Conservation (phyloP, 495 filamentous ascomycete genomes). For the Tuber magnatum region DNA sequence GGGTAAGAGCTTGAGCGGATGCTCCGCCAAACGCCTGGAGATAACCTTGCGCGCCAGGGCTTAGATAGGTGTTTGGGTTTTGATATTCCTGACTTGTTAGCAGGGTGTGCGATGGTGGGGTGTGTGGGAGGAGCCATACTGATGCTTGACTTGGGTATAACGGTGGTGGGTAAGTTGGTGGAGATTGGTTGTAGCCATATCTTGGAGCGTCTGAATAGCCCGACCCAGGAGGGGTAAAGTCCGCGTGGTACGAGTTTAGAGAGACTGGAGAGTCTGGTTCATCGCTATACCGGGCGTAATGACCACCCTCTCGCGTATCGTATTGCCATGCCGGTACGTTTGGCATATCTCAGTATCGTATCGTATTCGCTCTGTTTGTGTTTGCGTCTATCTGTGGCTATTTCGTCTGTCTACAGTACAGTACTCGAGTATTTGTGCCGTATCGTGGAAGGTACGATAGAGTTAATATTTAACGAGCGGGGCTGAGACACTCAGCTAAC, state of each 20-base stretch:
- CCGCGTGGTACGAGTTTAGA: not conserved
- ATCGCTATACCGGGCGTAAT: not conserved
- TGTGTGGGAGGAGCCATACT: not conserved
- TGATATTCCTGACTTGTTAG: not conserved
- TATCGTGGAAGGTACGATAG: not conserved
- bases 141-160: not conserved
- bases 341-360: not conserved
- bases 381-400: not conserved
- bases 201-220: not conserved
- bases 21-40: slow-evolving; percentile 23
- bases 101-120: not conserved
- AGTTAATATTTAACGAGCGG: not conserved
- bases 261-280: not conserved
- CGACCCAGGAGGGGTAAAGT: not conserved
- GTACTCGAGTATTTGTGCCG: not conserved
- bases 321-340: not conserved
- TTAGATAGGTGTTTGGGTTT: slow-evolving; percentile 4
- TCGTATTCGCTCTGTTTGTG: not conserved
- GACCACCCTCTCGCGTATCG: not conserved
- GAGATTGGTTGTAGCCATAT: slow-evolving; percentile 3
- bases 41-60: slow-evolving; percentile 22
- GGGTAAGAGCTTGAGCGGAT: slow-evolving; percentile 4
- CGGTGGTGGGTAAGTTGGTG: not conserved
- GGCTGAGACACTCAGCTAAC: not conserved
- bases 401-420: not conserved